A percentile compares a stretch with the other conserved stretches of the same genome.
Conservation (phyloP, 2,329 filamentous ascomycete genomes). For the Knufia fluminis region DNA sequence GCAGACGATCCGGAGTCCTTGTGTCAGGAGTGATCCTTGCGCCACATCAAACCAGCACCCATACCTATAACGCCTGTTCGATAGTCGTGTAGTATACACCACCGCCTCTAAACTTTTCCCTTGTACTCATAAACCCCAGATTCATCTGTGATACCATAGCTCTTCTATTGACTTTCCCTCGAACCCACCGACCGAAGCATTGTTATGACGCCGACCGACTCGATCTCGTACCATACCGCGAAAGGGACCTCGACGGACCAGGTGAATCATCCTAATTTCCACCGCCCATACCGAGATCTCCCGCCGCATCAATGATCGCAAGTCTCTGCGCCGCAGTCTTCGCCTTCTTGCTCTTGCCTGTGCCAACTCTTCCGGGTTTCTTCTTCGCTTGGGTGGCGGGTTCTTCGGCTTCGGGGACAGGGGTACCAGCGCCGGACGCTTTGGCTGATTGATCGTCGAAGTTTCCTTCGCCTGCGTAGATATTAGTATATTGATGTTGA, state of each 20-base stretch:
- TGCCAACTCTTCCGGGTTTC: constrained; percentile 50
- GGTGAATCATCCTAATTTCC: constrained; percentile 3
- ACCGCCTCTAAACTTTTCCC: no score
- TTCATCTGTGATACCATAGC: no score
- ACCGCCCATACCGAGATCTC: constrained; percentile 28
- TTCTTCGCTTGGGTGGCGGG: constrained; percentile 35
- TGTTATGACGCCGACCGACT: background rate
- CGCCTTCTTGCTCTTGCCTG: constrained; percentile 51
- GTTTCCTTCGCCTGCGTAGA: constrained; percentile 71
- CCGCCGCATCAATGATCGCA: constrained; percentile 36
- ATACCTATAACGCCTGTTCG: no score
- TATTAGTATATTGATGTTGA: constrained; percentile 18
- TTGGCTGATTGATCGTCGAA: constrained; percentile 83
- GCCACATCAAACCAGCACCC: no score
- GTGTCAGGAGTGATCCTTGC: no score
- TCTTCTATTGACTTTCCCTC: no score
- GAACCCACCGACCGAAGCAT: no score
- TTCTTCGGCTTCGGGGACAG: constrained; percentile 48
- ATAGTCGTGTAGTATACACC: no score
- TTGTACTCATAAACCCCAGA: no score
- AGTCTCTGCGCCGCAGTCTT: constrained; percentile 49
- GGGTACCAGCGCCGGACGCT: constrained; percentile 76
- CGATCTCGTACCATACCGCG: background rate
- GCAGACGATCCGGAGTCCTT: no score
- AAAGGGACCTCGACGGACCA: background rate